These are phyloP conservation scores for Saccharomycopsis amapae DNA, from an alignment of 805 yeast species.

Conservation along the genomic window DNA sequence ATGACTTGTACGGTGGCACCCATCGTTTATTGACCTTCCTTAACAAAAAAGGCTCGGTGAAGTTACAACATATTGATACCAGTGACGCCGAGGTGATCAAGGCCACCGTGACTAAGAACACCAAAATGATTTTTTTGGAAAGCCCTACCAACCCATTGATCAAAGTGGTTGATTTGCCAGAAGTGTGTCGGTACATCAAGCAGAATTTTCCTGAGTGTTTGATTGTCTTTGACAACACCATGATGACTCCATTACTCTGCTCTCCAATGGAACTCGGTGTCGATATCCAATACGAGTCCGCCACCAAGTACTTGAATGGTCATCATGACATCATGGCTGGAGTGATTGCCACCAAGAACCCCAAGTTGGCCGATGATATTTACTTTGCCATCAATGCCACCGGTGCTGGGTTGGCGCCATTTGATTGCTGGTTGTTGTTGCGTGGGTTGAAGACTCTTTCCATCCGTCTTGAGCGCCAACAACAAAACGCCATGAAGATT, in stretches of 20 bases:
- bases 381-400: conserved; percentile 80
- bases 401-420: conserved; percentile 88
- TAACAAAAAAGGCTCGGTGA: conserved; percentile 53
- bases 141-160: conserved; percentile 92
- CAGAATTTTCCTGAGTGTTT: conserved; percentile 55
- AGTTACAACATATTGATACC: conserved; percentile 74
- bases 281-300: conserved; percentile 90
- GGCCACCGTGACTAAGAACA: conserved; percentile 45
- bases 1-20: conserved; percentile 92
- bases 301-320: conserved; percentile 87
- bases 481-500: conserved; percentile 64
- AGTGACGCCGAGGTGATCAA: conserved; percentile 58
- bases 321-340: conserved; percentile 99
- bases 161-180: conserved; percentile 73
- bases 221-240: conserved; percentile 88
- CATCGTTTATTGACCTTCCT: conserved; percentile 75
- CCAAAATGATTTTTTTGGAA: conserved; percentile 79
- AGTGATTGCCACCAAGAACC: conserved; percentile 61
- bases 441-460: conserved; percentile 87
- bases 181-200: conserved; percentile 62
- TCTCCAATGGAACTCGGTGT: conserved; percentile 81
- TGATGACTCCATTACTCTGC: conserved; percentile 90
- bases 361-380: conserved; percentile 58
- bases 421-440: conserved; percentile 83
- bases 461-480: conserved; percentile 82